Conservation (phyloP, 75 land plant species). For the Ceratopteris richardii region DNA sequence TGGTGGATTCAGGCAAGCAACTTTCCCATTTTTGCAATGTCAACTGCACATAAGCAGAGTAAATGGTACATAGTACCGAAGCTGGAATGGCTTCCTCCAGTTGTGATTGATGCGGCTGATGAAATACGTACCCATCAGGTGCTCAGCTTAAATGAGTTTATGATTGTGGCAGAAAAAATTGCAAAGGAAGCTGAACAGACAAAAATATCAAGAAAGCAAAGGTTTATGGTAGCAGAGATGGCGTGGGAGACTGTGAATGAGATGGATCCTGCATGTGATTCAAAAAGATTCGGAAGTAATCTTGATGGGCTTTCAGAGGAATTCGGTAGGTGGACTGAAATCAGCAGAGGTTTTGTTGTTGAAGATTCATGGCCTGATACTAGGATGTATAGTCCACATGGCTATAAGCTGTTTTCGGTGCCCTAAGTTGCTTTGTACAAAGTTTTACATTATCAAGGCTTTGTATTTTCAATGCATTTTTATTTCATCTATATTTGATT, state of each 20-base stretch:
- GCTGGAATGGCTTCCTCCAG: constrained; percentile 38
- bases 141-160: constrained; percentile 13
- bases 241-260: background rate
- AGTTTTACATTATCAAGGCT: too few relatives aligned
- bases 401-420: constrained; percentile 7
- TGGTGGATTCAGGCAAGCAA: constrained; percentile 25
- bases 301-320: background rate
- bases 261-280: background rate
- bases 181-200: constrained; percentile 19
- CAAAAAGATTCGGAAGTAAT: background rate
- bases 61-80: constrained; percentile 42
- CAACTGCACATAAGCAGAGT: constrained; percentile 8
- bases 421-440: too few relatives aligned
- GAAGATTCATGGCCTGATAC: constrained; percentile 36
- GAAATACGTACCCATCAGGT: constrained; percentile 4
- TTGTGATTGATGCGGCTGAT: constrained; percentile 17
- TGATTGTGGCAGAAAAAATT: constrained; percentile 25
- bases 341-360: constrained; percentile 35
- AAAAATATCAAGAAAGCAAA: constrained; percentile 16
- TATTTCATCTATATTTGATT: too few relatives aligned
- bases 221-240: constrained; percentile 31
- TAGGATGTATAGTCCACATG: constrained; percentile 25
- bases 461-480: too few relatives aligned
- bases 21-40: constrained; percentile 15
- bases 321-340: constrained; percentile 19